Evolutionary conservation across 2,329 filamentous ascomycete genomes (phyloP), one percentile per base, ranked within the genome.

Genomic region (Paraconiothyrium sp.): DNA sequence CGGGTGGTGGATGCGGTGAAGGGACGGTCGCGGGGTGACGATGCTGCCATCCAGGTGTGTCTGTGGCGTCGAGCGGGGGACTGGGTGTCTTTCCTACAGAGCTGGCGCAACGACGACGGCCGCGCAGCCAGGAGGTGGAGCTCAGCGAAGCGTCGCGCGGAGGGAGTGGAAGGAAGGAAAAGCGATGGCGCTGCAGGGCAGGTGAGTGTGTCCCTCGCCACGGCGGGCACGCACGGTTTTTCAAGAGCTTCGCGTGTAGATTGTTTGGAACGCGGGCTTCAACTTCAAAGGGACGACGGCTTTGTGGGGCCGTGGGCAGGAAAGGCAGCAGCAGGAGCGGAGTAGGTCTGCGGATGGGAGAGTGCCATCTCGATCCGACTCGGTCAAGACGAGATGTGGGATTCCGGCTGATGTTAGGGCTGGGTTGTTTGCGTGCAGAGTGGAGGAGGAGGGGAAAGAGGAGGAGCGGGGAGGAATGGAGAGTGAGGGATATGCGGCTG

Each of bases 321-420:
- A 16, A 16, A 52, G 27, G 16, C 24, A 16, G 6, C 1, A 14
- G 11, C 49, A 43, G 8, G n/a, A 24, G 41, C 13, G 35, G 30
- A 44, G 16, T 24, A 7, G 4, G 20, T 51, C 32, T 13, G 20
- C 49, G n/a, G 46, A 48, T 30, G 46, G n/a, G 39, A 44, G 43
- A 3, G 14, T 10, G 47, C 24, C 6, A 14, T 50, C 32, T 10
- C n/a, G 32, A 30, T 16, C 30, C 4, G n/a, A 50, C 34, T 41
- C 49, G 8, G 22, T n/a, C 11, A 22, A 14, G 14, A 55, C 52
- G 27, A 55, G 39, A 9, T 46, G 52, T 30, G 52, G 52, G 27
- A 30, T 30, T 30, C 4, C 30, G 46, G 24, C 52, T n/a, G 49
- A 24, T 34, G 3, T n/a, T 41, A 14, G 0, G 22, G 20, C 34